Percentiles rank a stretch among this genome's conserved stretches.
phyloP scores from a whole-genome alignment of 2,329 filamentous ascomycete species.

The Chlorencoelia australis region DNA sequence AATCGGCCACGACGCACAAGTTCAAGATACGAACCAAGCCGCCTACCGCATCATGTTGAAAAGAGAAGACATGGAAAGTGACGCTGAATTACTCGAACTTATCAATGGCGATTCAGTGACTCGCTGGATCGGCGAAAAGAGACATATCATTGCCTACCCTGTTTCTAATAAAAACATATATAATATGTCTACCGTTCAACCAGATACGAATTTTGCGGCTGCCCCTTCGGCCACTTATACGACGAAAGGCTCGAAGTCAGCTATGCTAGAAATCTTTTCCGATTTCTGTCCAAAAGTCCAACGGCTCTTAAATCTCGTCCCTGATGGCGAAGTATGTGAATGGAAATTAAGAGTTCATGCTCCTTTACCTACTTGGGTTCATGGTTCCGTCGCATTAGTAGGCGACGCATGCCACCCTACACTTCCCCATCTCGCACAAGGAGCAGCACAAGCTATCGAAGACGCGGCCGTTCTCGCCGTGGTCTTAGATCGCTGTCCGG shows the following conservation, averaged over 20 bases:
- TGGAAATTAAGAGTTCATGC: slow-evolving; percentile 53
- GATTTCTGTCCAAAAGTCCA: slow-evolving; percentile 51
- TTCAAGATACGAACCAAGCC: slow-evolving; percentile 63
- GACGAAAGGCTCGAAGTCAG: slow-evolving; percentile 48
- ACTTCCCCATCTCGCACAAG: slow-evolving; percentile 57
- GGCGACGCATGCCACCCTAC: slow-evolving; percentile 61
- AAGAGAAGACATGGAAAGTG: slow-evolving; percentile 53
- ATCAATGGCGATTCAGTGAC: slow-evolving; percentile 57
- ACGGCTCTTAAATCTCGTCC: slow-evolving; percentile 48
- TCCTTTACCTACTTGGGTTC: slow-evolving; percentile 46
- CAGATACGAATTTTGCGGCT: slow-evolving; percentile 48
- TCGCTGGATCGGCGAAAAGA: slow-evolving; percentile 65
- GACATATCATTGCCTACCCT: slow-evolving; percentile 72
- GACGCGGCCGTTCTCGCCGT: slow-evolving; percentile 52
- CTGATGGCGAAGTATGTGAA: slow-evolving; percentile 52
- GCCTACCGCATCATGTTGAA: slow-evolving; percentile 72
- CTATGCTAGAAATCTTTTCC: slow-evolving; percentile 49
- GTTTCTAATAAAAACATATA: slow-evolving; percentile 57
- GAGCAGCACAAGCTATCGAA: slow-evolving; percentile 59
- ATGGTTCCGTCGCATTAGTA: slow-evolving; percentile 43
- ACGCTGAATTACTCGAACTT: slow-evolving; percentile 48
- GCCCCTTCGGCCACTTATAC: slow-evolving; percentile 52
- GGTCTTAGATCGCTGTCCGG: slow-evolving; percentile 34
- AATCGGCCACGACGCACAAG: slow-evolving; percentile 34
- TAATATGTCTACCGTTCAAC: slow-evolving; percentile 53